Conservation (phyloP, 179 eudicot genomes). For the Dionaea muscipula region DNA sequence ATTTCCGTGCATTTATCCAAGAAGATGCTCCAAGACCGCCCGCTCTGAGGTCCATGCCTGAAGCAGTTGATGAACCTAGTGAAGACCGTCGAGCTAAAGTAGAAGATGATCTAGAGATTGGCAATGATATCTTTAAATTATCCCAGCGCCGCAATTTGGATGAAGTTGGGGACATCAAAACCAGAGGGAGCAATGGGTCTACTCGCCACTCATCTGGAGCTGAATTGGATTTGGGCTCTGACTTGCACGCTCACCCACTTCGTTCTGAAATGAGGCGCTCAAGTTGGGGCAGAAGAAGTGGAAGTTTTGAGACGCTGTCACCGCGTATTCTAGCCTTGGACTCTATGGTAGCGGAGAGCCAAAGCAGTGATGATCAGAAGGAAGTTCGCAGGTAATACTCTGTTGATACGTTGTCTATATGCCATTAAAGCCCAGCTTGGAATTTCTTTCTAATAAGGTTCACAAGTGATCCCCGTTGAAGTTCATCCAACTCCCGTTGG, state of each 20-base stretch:
- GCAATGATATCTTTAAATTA: conserved; percentile 46
- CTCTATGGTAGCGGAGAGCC: conserved; percentile 16
- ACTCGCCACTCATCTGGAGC: conserved; percentile 25
- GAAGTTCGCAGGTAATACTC: background rate
- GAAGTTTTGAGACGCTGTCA: conserved; percentile 22
- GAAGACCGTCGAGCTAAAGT: conserved; percentile 43
- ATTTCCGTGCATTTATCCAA: conserved; percentile 35
- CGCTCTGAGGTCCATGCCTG: conserved; percentile 20
- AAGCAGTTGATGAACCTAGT: conserved; percentile 15
- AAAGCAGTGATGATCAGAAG: background rate
- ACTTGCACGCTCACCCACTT: conserved; percentile 16
- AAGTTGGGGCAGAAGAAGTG: conserved; percentile 20
- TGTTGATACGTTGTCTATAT: too few species aligned
- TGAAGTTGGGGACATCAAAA: conserved; percentile 34
- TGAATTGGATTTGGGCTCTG: conserved; percentile 22
- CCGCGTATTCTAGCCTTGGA: conserved; percentile 29
- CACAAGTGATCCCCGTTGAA: too few species aligned
- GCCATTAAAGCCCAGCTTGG: too few species aligned
- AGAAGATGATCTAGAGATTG: conserved; percentile 57
- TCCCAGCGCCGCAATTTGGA: conserved; percentile 41
- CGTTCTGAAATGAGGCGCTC: conserved; percentile 15
- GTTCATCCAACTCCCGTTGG: too few species aligned
- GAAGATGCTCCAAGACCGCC: conserved; percentile 42
- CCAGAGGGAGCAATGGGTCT: conserved; percentile 28
- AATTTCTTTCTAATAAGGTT: too few species aligned